A percentile compares a stretch with the other conserved stretches of the same genome.
Conservation (phyloP, 805 yeast genomes). For the Candida jianshihensis region DNA sequence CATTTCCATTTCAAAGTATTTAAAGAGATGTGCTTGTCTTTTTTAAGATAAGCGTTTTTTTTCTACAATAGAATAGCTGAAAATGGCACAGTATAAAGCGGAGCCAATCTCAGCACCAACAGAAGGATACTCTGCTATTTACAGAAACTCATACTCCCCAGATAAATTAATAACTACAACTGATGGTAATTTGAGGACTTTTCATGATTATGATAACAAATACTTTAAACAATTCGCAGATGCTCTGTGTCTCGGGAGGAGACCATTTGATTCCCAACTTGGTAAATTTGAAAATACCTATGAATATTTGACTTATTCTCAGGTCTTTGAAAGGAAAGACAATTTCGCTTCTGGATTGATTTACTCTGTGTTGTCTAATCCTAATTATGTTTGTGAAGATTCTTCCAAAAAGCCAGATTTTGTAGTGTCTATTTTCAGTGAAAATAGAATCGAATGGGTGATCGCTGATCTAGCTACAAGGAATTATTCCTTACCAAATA, state of each 20-base stretch:
- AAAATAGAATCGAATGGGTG: constrained; percentile 58
- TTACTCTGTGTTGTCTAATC: constrained; percentile 13
- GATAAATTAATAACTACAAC: constrained; percentile 24
- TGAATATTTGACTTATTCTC: constrained; percentile 31
- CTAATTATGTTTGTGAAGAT: not conserved
- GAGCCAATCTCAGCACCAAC: constrained; percentile 11
- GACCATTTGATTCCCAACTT: too few relatives aligned
- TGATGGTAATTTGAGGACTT: constrained; percentile 32
- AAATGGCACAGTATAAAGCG: constrained; percentile 1
- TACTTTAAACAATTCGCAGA: constrained; percentile 27
- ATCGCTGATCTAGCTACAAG: constrained; percentile 50
- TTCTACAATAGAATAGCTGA: too few relatives aligned
- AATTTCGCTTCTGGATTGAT: constrained; percentile 47
- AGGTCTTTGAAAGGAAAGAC: constrained; percentile 33
- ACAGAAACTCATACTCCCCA: constrained; percentile 27
- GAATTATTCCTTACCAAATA: constrained; percentile 32
- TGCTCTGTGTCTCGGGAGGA: constrained; percentile 7
- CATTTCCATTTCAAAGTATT: too few relatives aligned
- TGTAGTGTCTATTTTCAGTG: constrained; percentile 45
- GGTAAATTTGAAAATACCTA: constrained; percentile 28
- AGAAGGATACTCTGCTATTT: constrained; percentile 37
- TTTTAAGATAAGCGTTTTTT: too few relatives aligned
- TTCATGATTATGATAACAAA: constrained; percentile 33
- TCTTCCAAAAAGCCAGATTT: constrained; percentile 24
- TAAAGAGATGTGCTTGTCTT: too few relatives aligned